These are phyloP conservation scores for Dalbergia cochinchinensis DNA, from an alignment of 306 rosid genomes.

Conservation along the genomic window DNA sequence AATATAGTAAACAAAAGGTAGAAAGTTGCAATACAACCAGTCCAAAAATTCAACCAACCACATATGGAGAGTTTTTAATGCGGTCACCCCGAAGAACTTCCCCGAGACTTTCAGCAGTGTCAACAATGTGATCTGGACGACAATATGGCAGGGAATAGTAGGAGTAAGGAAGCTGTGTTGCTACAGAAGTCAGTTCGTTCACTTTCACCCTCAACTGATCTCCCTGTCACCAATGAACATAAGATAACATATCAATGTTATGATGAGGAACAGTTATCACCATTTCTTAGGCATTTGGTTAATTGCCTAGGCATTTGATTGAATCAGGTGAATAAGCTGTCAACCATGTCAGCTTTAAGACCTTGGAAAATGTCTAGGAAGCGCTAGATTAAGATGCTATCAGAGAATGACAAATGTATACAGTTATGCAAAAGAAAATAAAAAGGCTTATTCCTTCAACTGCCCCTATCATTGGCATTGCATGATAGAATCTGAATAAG, in stretches of 20 bases:
- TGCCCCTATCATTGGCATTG: neutral
- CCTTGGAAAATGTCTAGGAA: neutral
- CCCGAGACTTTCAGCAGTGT: constrained; percentile 39
- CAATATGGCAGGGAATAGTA: constrained; percentile 51
- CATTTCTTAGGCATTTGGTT: neutral
- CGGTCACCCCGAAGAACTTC: constrained; percentile 46
- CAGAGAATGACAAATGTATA: neutral
- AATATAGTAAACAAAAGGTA: neutral
- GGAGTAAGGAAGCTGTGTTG: constrained; percentile 46
- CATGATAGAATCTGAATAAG: neutral
- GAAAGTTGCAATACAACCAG: no score
- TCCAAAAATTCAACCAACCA: constrained; percentile 39
- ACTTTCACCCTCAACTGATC: constrained; percentile 41
- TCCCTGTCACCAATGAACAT: constrained; percentile 42
- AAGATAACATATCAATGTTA: constrained; percentile 6
- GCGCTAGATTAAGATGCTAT: neutral
- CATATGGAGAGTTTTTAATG: constrained; percentile 44
- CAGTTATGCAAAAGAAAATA: no score
- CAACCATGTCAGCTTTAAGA: constrained; percentile 13
- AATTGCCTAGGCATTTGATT: constrained; percentile 15
- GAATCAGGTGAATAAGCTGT: neutral
- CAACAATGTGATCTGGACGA: constrained; percentile 27
- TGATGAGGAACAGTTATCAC: neutral
- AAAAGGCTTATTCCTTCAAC: neutral
- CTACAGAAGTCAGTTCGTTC: constrained; percentile 38